These are phyloP conservation scores for Mycena haematopus DNA, from an alignment of 768 basidiomycete species.

Conservation along the genomic window DNA sequence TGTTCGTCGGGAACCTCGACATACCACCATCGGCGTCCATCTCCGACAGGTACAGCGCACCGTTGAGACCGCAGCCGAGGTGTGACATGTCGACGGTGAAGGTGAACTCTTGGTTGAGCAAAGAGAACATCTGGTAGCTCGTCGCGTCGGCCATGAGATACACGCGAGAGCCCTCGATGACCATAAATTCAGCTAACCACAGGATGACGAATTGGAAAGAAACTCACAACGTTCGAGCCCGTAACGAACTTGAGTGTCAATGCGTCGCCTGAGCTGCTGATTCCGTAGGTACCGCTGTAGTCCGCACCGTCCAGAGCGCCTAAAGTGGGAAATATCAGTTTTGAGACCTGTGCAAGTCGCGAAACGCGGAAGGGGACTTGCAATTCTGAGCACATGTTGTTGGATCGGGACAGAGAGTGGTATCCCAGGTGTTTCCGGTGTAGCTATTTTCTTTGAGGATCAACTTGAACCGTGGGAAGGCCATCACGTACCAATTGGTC, in stretches of 20 bases:
- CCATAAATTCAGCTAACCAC: conserved; percentile 52
- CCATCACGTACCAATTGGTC: no score
- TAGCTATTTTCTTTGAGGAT: background rate
- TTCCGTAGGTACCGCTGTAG: conserved; percentile 57
- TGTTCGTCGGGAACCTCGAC: conserved; percentile 46
- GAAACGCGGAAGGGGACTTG: no score
- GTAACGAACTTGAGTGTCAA: conserved; percentile 57
- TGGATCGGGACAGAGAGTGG: conserved; percentile 53
- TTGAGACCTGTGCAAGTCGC: no score
- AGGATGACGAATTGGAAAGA: conserved; percentile 39
- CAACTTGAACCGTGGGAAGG: no score
- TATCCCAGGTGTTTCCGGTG: conserved; percentile 54
- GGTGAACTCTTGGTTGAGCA: conserved; percentile 62
- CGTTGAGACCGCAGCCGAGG: conserved; percentile 58
- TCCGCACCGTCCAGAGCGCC: conserved; percentile 40
- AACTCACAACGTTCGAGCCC: conserved; percentile 5
- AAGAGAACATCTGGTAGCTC: conserved; percentile 56
- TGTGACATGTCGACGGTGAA: conserved; percentile 67
- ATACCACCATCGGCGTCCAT: conserved; percentile 66
- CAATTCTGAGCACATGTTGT: conserved; percentile 47
- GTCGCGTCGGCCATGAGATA: conserved; percentile 55
- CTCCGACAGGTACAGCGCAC: conserved; percentile 63
- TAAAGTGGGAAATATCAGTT: background rate
- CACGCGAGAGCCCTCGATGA: conserved; percentile 37
- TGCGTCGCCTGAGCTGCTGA: conserved; percentile 52